Percentiles rank a stretch among this genome's conserved stretches.
phyloP scores from a whole-genome alignment of 2,329 filamentous ascomycete species.

The Hypoxylon sp. region DNA sequence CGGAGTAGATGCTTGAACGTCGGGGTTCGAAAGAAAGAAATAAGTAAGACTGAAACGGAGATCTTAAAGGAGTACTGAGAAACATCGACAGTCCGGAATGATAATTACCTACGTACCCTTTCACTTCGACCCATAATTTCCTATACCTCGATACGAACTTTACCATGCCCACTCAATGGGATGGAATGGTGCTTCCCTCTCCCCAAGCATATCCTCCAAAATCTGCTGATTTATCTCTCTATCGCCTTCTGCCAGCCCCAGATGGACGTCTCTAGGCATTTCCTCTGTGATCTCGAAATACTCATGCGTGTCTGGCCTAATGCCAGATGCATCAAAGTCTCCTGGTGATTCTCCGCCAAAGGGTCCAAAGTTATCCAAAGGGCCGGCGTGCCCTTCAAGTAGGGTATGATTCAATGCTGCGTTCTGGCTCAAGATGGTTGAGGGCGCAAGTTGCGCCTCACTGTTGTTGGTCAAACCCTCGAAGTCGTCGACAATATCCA shows the following conservation, averaged over 20 bases:
- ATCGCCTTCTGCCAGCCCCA: background rate
- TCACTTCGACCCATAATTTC: background rate
- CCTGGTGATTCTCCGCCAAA: background rate
- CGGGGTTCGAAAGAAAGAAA: no score
- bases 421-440: background rate
- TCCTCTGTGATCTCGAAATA: conserved; percentile 5
- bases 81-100: no score
- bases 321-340: background rate
- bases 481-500: background rate
- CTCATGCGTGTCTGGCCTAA: background rate
- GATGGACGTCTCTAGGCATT: background rate
- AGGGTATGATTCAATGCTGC: background rate
- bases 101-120: no score
- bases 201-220: conserved; percentile 19
- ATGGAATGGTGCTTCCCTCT: conserved; percentile 11
- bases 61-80: no score
- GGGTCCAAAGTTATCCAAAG: background rate
- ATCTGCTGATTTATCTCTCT: background rate
- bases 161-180: conserved; percentile 6
- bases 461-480: background rate
- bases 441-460: background rate
- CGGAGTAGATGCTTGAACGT: no score
- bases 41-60: no score
- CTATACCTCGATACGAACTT: background rate
- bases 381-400: background rate